phyloP scores from a whole-genome alignment of 2,329 filamentous ascomycete genomes.

The Diaporthe aspalathi region DNA sequence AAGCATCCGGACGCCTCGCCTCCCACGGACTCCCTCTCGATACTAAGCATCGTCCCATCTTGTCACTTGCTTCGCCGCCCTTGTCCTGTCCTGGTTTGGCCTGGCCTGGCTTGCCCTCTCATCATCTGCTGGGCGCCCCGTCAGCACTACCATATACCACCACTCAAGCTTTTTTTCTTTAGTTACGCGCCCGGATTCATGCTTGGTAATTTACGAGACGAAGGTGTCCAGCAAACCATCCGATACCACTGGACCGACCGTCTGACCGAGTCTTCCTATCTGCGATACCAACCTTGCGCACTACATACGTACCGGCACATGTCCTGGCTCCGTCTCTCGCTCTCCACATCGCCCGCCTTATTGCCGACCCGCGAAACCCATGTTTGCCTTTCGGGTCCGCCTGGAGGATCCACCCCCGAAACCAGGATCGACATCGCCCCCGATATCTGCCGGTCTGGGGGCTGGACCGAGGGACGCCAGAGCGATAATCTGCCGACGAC shows the following conservation, averaged over 20 bases:
- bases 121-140: neutral
- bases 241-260: neutral
- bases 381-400: constrained; percentile 24
- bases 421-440: constrained; percentile 18
- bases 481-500: constrained; percentile 25
- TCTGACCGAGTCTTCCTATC: neutral
- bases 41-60: constrained; percentile 8
- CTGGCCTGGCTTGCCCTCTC: neutral
- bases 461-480: no score
- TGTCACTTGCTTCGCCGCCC: neutral
- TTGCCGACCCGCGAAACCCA: constrained; percentile 16
- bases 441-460: constrained; percentile 23
- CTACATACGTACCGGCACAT: neutral
- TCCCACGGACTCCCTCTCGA: neutral
- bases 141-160: neutral
- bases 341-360: constrained; percentile 15
- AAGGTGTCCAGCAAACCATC: no score
- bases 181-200: no score
- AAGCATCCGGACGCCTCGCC: neutral
- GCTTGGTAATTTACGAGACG: no score
- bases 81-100: neutral
- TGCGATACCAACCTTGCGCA: neutral
- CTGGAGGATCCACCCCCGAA: constrained; percentile 22
- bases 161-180: constrained; percentile 26
- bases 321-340: neutral